phyloP scores from a whole-genome alignment of 306 rosid genomes.

The Lagenaria siceraria region DNA sequence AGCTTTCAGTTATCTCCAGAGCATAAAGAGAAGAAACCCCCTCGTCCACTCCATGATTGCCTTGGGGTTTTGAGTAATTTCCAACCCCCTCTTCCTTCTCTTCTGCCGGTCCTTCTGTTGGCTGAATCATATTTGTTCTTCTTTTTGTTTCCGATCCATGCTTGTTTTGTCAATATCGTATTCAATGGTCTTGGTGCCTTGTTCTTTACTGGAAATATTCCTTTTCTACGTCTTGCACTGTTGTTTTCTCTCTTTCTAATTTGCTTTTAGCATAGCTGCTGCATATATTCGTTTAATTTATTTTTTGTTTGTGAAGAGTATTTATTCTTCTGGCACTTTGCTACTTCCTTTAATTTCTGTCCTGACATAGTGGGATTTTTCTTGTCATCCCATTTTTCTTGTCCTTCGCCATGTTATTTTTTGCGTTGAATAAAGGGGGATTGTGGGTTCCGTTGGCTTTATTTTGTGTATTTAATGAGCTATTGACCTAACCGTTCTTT shows the following conservation, averaged over 20 bases:
- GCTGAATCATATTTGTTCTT: not conserved
- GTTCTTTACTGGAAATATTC: conserved; percentile 7
- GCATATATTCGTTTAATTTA: conserved; percentile 2
- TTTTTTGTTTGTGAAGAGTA: not conserved
- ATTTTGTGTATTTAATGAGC: conserved; percentile 1
- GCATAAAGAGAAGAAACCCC: conserved; percentile 43
- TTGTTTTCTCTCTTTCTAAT: not conserved
- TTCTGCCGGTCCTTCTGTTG: not conserved
- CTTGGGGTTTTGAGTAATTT: conserved; percentile 60
- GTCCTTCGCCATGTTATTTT: not conserved
- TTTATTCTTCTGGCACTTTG: conserved; percentile 5
- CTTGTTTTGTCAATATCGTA: not conserved
- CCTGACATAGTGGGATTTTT: not conserved
- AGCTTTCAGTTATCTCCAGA: conserved; percentile 37
- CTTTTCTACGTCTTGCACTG: not conserved
- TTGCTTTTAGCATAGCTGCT: not conserved
- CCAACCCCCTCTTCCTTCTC: not conserved
- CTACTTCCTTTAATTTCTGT: conserved; percentile 7
- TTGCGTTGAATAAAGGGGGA: not conserved
- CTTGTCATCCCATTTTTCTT: not conserved
- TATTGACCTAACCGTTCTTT: not conserved
- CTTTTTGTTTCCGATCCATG: not conserved
- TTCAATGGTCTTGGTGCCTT: not conserved
- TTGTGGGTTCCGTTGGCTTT: conserved; percentile 3
- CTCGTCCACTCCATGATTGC: conserved; percentile 63